Base-by-base conservation (phyloP, 179 eudicot genomes). In the Silene coronaria region DNA sequence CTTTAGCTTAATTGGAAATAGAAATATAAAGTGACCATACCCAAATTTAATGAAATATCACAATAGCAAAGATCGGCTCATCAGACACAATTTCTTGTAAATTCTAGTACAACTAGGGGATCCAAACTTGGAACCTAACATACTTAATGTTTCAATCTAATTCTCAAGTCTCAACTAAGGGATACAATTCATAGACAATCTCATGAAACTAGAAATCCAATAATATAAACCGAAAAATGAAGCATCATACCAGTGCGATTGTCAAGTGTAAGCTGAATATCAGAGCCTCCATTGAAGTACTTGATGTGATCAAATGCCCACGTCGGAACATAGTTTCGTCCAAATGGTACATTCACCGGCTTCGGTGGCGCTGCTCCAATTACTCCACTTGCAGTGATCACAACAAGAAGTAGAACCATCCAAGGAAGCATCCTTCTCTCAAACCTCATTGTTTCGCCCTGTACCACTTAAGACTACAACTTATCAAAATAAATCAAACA, bases 241-340 rank as follows among this genome's bases (percentile, higher is more conserved):
- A 6, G 46, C 11, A 60, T 8, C 19, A 64, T 45, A 67, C 78
- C 78, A 32, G 78, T 88, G 81, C 76, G 72, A 0, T 89, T 89
- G 63, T 89, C 93, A 24, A 87, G 84, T 42, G 16, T 6, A 73
- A 89, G 89, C 77, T 87, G 91, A 78, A 89, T 87, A 83, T 89
- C 85, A 46, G 85, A 80, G 72, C 91, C 93, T 13, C 93, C 91
- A 82, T 88, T 85, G 81, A 75, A 78, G 75, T 87, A 87, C 82
- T 87, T 89, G 59, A 89, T 89, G 81, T 89, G 93, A 67, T 89
- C 93, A 75, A 87, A 89, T 55, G 93, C 93, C 93, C 91, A 89
- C 0, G 91, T 87, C 8, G 93, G 93, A 5, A 59, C 80, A 65
- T 89, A 89, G 87, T 89, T 89, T 65, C 89, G 80, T 3, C 88